These are phyloP conservation scores for Coemansia sp. DNA, from an alignment of 192 early-diverging fungal genomes.

Conservation along the genomic window DNA sequence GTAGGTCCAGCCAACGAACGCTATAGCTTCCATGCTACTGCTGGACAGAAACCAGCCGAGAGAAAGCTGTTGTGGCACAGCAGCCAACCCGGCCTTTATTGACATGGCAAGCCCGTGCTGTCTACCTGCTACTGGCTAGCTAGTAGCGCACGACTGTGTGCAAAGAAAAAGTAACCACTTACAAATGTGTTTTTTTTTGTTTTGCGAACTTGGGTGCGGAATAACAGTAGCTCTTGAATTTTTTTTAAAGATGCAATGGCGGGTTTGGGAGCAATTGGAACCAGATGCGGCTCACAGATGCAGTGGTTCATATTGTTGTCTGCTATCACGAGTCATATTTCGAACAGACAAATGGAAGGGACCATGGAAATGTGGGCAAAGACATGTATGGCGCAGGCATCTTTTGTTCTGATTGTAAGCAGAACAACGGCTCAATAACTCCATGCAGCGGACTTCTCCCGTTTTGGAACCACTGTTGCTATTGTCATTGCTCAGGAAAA, in stretches of 20 bases:
- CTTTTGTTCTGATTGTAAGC: not conserved
- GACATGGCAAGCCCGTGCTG: not conserved
- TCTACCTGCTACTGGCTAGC: not conserved
- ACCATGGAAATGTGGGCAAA: not conserved
- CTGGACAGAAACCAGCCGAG: not conserved
- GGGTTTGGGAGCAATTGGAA: not conserved
- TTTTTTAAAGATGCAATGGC: not conserved
- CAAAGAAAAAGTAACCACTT: not conserved
- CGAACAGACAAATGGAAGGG: not conserved
- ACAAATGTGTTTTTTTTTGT: not conserved
- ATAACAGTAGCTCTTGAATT: not conserved
- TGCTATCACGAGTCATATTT: not conserved
- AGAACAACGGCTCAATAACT: slow-evolving; percentile 2
- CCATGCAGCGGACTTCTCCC: not conserved
- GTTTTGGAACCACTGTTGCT: not conserved
- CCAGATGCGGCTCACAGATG: not conserved
- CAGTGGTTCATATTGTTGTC: not conserved
- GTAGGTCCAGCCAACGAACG: not conserved
- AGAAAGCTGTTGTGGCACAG: not conserved
- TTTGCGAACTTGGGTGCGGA: not conserved
- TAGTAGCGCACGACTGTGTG: not conserved
- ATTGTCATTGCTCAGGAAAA: not conserved
- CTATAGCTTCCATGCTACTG: not conserved
- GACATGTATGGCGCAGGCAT: not conserved
- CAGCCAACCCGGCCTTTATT: not conserved